Base-by-base conservation (phyloP, 2,329 filamentous ascomycete genomes). In the Aspergillus calidoustus region DNA sequence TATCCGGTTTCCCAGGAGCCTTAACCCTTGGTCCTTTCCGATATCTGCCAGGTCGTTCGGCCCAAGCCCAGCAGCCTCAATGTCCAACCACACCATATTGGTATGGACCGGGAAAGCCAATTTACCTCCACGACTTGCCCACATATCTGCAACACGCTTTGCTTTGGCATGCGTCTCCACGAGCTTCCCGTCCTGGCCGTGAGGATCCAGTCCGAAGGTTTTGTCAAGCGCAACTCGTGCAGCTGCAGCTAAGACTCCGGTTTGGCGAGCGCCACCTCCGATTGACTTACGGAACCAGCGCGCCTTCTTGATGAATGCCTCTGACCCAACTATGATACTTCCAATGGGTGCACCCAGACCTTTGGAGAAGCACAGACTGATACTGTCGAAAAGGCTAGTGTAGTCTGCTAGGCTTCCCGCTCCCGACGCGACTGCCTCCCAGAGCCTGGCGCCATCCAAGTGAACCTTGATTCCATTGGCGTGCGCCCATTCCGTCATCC, bases 51-150 rank as follows among this genome's bases (percentile, higher is more conserved):
- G 85, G 46, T 84, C 80, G 55, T 84, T 81, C 4, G 73, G 73
- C 3, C 80, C 78, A 34, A 89, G 74, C 0, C 86, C 85, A 11
- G 86, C 84, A 1, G 83, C 83, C 31, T 87, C 84, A 17, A 95
- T 79, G 74, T 96, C 89, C 61, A 96, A 72, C 92, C 91, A 96
- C 38, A 92, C 87, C 91, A 96, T 96, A 78, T 96, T 96, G n/a
- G 92, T 96, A 72, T 96, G 89, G 1, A 91, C 89, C 0, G 90
- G 89, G 62, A 89, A 82, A 22, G 83, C 77, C 60, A 92, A 77
- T 76, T 85, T 86, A 1, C 92, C 92, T 4, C 92, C 92, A 55
- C 88, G 80, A 17, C 78, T 79, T 5, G 81, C 84, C 92, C 92
- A 96, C 66, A 90, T 75, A 34, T 81, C 78, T 28, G 84, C 87